Conservation (phyloP, 495 filamentous ascomycete species). For the Penicillium mononematosum region DNA sequence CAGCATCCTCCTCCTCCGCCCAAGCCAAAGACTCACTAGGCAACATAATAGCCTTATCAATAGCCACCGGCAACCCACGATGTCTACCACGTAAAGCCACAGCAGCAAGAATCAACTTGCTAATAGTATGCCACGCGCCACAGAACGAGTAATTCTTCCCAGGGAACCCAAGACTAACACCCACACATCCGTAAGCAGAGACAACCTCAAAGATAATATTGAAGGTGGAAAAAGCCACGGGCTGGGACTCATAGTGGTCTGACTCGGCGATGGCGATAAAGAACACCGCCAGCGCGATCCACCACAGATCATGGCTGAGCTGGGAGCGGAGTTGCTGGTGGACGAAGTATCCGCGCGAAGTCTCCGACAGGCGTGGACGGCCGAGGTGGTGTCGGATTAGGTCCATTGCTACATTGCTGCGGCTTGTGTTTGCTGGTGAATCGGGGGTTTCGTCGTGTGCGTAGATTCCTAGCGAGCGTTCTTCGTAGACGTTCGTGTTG, state of each 20-base stretch:
- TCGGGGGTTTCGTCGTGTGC: constrained; percentile 38
- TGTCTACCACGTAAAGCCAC: constrained; percentile 80
- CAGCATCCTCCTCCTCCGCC: constrained; percentile 62
- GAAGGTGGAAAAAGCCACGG: constrained; percentile 72
- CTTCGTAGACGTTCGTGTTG: constrained; percentile 76
- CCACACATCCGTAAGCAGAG: constrained; percentile 81
- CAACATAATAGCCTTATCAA: constrained; percentile 74
- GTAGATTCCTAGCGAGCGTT: constrained; percentile 68
- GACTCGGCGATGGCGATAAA: constrained; percentile 75
- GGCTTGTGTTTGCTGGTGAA: constrained; percentile 19
- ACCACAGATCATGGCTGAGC: constrained; percentile 85
- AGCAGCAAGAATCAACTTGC: constrained; percentile 73
- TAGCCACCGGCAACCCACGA: constrained; percentile 75
- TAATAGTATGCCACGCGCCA: constrained; percentile 67
- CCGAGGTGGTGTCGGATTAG: constrained; percentile 30
- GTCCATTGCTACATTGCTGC: constrained; percentile 25
- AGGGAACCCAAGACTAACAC: constrained; percentile 72
- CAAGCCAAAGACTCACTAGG: constrained; percentile 58
- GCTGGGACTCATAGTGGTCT: constrained; percentile 61
- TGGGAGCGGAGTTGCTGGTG: constrained; percentile 71
- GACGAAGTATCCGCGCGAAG: constrained; percentile 54
- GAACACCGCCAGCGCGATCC: constrained; percentile 70
- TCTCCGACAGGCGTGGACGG: constrained; percentile 29
- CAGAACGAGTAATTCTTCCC: constrained; percentile 68
- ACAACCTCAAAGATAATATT: constrained; percentile 86